These are phyloP conservation scores for Aeschynomene evenia DNA, from an alignment of 306 rosid species.

Conservation along the genomic window DNA sequence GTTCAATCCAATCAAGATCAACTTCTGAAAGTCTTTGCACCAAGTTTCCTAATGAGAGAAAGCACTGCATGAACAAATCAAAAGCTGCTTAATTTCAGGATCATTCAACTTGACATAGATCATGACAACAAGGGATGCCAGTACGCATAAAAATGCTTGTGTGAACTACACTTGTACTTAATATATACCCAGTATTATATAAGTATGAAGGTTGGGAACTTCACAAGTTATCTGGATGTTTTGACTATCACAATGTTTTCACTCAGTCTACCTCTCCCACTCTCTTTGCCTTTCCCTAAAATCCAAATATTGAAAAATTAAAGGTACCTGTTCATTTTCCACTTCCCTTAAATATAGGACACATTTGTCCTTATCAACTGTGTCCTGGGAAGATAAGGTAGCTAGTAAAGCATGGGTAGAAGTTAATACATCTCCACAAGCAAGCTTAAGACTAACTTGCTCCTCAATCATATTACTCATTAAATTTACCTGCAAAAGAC, in stretches of 20 bases:
- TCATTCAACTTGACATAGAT: not conserved
- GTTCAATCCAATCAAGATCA: slow-evolving; percentile 88
- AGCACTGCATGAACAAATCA: slow-evolving; percentile 49
- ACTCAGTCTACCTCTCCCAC: not conserved
- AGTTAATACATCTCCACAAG: slow-evolving; percentile 51
- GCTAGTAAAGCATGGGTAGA: slow-evolving; percentile 54
- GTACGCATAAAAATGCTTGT: not conserved
- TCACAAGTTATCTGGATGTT: not conserved
- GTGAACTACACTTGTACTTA: not conserved
- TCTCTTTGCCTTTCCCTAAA: not conserved
- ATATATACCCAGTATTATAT: not conserved
- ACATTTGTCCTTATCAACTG: slow-evolving; percentile 40
- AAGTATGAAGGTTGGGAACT: not conserved
- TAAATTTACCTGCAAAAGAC: slow-evolving; percentile 56
- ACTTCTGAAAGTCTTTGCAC: slow-evolving; percentile 60
- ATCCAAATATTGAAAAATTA: slow-evolving; percentile 4
- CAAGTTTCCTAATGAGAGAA: slow-evolving; percentile 55
- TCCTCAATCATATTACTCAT: slow-evolving; percentile 51
- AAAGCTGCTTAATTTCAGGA: slow-evolving; percentile 16
- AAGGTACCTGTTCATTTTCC: slow-evolving; percentile 57
- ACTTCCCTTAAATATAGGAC: slow-evolving; percentile 39
- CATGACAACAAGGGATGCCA: not conserved
- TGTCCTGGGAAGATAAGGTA: slow-evolving; percentile 49
- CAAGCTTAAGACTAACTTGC: slow-evolving; percentile 58
- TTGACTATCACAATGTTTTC: not conserved